Conservation (phyloP, 2,329 filamentous ascomycete species). For the Colletotrichum spaethianum region DNA sequence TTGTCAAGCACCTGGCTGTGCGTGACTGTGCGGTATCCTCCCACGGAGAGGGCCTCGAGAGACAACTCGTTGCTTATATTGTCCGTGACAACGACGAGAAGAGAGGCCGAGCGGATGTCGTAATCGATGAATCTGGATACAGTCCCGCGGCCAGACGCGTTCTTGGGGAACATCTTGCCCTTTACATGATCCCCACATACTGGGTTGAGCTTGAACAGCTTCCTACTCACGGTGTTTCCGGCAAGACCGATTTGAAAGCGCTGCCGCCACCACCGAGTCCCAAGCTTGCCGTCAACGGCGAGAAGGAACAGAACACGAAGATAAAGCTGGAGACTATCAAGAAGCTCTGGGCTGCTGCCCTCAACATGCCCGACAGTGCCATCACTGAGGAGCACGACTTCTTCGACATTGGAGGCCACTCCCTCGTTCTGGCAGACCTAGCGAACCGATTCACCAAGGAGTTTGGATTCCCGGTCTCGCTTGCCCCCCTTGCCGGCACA, state of each 20-base stretch:
- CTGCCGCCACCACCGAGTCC: constrained; percentile 76
- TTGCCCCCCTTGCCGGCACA: constrained; percentile 78
- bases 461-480: constrained; percentile 81
- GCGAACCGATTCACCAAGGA: constrained; percentile 77
- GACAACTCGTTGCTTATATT: constrained; percentile 83
- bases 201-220: constrained; percentile 82
- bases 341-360: constrained; percentile 78
- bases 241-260: constrained; percentile 81
- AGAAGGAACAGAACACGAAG: constrained; percentile 69
- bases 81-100: constrained; percentile 75
- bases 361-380: constrained; percentile 73
- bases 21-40: constrained; percentile 79
- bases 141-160: constrained; percentile 77
- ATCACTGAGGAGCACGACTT: constrained; percentile 82
- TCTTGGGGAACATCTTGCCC: constrained; percentile 77
- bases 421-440: constrained; percentile 82
- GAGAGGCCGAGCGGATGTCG: constrained; percentile 70
- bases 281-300: constrained; percentile 56
- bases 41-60: constrained; percentile 82
- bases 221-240: constrained; percentile 83
- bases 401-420: constrained; percentile 86
- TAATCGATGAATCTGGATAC: constrained; percentile 79
- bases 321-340: constrained; percentile 78
- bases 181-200: constrained; percentile 86
- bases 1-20: constrained; percentile 78